A percentile compares a stretch with the other conserved stretches of the same genome.
These are phyloP conservation scores for Kondoa subrosea DNA, from an alignment of 768 basidiomycete genomes.

Conservation along the genomic window DNA sequence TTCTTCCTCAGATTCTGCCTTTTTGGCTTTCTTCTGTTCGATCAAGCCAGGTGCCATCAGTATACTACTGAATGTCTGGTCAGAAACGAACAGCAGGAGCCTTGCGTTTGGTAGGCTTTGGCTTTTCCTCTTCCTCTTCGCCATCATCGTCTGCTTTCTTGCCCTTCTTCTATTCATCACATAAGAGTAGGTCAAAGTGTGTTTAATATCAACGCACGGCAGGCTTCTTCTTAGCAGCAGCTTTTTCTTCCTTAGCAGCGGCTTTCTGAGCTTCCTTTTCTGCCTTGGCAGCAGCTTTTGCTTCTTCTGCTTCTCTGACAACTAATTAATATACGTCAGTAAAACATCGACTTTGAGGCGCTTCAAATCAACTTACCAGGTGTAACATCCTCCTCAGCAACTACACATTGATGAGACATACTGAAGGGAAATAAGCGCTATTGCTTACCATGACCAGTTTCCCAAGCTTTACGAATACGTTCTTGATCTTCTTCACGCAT, in stretches of 20 bases:
- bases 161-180: no score
- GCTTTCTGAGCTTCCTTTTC: constrained; percentile 6
- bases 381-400: not conserved
- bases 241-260: constrained; percentile 5
- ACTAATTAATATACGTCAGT: not conserved
- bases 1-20: constrained; percentile 13
- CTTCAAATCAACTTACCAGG: no score
- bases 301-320: constrained; percentile 11
- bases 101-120: not conserved
- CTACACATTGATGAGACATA: not conserved
- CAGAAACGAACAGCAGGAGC: no score
- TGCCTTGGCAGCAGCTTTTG: constrained; percentile 4
- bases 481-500: constrained; percentile 52
- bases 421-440: not conserved
- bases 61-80: no score
- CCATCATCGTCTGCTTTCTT: constrained; percentile 11
- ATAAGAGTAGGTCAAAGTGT: no score
- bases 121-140: not conserved
- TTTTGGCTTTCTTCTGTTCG: not conserved
- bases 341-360: no score
- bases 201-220: no score
- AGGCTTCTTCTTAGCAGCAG: no score
- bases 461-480: constrained; percentile 54
- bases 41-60: not conserved
- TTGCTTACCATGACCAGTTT: constrained; percentile 42